Conservation (phyloP, 2,329 filamentous ascomycete species). For the Aspergillus piperis region DNA sequence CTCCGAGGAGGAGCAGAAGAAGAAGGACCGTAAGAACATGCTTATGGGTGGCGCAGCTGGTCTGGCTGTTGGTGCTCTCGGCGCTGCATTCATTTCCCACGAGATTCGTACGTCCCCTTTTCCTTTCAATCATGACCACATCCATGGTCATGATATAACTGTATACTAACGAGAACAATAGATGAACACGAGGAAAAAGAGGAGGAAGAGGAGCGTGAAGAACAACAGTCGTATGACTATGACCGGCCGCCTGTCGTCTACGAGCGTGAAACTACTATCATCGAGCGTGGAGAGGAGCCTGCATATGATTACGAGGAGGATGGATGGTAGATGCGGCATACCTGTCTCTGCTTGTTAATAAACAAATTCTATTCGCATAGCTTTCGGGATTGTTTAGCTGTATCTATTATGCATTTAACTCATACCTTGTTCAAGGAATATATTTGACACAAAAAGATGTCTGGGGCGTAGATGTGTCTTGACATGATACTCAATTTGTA, state of each 20-base stretch:
- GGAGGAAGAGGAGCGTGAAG: slow-evolving; percentile 1
- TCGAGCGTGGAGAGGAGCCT: slow-evolving; percentile 3
- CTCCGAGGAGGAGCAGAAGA: slow-evolving; percentile 24
- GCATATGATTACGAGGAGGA: slow-evolving; percentile 1
- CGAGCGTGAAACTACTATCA: background rate
- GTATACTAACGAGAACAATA: background rate
- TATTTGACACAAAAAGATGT: background rate
- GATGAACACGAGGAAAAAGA: slow-evolving; percentile 12
- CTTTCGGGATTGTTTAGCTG: background rate
- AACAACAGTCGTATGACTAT: background rate
- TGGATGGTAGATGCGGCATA: slow-evolving; percentile 1
- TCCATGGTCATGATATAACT: background rate
- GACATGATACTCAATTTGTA: too few relatives aligned
- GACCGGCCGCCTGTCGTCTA: background rate
- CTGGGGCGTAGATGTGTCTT: too few relatives aligned
- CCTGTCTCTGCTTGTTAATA: background rate
- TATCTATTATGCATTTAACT: background rate
- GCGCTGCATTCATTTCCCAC: slow-evolving; percentile 59
- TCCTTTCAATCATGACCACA: background rate
- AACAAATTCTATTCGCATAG: background rate
- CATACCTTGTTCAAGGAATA: background rate
- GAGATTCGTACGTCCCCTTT: slow-evolving; percentile 53
- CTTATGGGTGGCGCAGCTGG: slow-evolving; percentile 60
- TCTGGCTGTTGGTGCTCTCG: slow-evolving; percentile 57
- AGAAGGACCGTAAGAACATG: slow-evolving; percentile 52